Evolutionary conservation across 169 alveolate genomes (phyloP), one percentile per base, ranked within the genome.

Genomic region (Perkinsus chesapeaki): DNA sequence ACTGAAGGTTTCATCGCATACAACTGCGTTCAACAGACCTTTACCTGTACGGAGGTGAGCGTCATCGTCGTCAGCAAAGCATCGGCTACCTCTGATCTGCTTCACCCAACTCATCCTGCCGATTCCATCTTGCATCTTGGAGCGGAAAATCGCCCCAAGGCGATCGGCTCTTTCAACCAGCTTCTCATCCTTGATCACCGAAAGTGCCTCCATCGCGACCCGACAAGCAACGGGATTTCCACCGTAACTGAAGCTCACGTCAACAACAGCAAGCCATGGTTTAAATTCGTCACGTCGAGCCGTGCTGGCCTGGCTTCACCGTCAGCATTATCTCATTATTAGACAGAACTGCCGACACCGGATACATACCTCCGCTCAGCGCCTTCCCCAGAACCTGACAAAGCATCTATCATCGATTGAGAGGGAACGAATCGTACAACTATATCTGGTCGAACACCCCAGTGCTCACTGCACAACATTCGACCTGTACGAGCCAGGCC

Each of bases 401-500:
- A 16, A 60, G 3, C 82, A 16, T 60, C 27, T 5, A 7, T 7
- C 37, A 16, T 34, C 12, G 37, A 60, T 23, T 60, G 3, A 20
- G 27, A 5, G 36, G 12, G 3, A 1, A 20, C 82, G 31, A 20
- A 16, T 20, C 82, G 37, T 5, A 60, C 91, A n/a, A 97, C 94
- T 38, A 98, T 96, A 94, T 98, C 99, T 0, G 99, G 99, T 73
- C 96, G 96, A 20, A 97, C 97, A 92, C 92, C 91, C 73, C 73
- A 94, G 93, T 96, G 96, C 5, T 96, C 94, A n/a, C 94, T 92
- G 82, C 98, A 97, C 93, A 98, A 96, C 93, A 98, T 92, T 91
- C 95, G 95, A 12, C 99, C 99, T 3, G 98, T 96, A 94, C 99
- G 96, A 16, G 99, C 99, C 1, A 98, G 95, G 3, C 99, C 99